Evolutionary conservation across 331 rosid genomes (phyloP), one percentile per base, ranked within the genome.

Genomic region (Spiraea crenata): DNA sequence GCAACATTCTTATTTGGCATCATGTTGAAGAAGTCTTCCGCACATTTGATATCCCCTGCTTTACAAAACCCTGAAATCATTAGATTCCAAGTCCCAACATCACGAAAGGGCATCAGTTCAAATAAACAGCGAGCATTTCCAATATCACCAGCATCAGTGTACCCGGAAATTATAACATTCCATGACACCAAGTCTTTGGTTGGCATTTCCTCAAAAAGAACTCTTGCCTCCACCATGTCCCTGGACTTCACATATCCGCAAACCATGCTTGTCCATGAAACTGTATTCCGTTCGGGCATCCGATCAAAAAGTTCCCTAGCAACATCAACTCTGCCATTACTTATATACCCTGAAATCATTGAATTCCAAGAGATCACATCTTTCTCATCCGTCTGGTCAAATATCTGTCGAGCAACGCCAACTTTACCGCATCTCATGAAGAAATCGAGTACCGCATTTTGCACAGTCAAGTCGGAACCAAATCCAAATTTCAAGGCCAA

Each of bases 361-460:
- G 72, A 35, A 50, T 67, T 67, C 72, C 72, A 67, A 16, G 72
- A 67, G 50, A 67, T 60, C 5, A 50, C 72, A 67, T 50, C 72
- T 35, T 50, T 67, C 38, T 67, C 60, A 49, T 67, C 49, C 58
- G 49, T 67, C 34, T 37, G 46, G 19, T 67, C 72, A 67, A 67
- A 67, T 17, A 67, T 20, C 58, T 37, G 7, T 39, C 60, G 50
- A 31, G 72, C 47, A 0, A 16, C 37, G 35, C 35, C 59, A 14
- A 67, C 20, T 37, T 49, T 49, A 20, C 59, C 71, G 17, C 57
- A 67, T 50, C 58, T 67, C 71, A 67, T 67, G 14, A 67, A 50
- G 35, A 50, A 37, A 46, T 67, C 58, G 4, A 67, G 5, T 4
- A 50, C 60, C 25, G 71, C 71, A 67, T 67, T 67, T 49, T 67